Percentiles rank a stretch among this genome's conserved stretches.
Conservation (phyloP, 306 rosid genomes). For the Cucumis melo region DNA sequence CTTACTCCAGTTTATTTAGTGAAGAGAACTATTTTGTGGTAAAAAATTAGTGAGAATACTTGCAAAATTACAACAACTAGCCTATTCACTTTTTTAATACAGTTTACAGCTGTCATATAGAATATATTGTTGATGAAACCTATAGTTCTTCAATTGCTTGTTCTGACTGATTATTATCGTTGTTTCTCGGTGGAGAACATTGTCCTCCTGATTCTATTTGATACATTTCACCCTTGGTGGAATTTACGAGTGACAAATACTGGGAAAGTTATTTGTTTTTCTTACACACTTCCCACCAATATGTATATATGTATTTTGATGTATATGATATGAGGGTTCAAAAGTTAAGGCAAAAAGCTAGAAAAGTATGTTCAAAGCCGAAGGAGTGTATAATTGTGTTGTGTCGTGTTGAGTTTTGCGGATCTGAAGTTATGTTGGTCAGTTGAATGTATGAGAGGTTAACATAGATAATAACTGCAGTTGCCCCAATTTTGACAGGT, state of each 20-base stretch:
- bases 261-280: neutral
- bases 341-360: neutral
- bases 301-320: neutral
- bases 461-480: neutral
- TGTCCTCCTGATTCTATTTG: neutral
- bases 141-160: neutral
- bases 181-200: neutral
- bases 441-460: neutral
- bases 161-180: neutral
- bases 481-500: constrained; percentile 28
- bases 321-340: neutral
- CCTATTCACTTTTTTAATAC: neutral
- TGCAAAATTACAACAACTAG: neutral
- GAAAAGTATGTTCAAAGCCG: neutral
- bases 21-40: neutral
- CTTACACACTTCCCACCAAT: neutral
- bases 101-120: neutral
- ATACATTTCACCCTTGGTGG: neutral
- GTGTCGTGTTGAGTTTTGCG: neutral
- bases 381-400: neutral
- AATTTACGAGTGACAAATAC: neutral
- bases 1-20: neutral
- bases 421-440: neutral
- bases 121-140: neutral
- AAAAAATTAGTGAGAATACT: neutral